Base-by-base conservation (phyloP, 2,329 filamentous ascomycete genomes). In the Aspergillus amoenus region DNA sequence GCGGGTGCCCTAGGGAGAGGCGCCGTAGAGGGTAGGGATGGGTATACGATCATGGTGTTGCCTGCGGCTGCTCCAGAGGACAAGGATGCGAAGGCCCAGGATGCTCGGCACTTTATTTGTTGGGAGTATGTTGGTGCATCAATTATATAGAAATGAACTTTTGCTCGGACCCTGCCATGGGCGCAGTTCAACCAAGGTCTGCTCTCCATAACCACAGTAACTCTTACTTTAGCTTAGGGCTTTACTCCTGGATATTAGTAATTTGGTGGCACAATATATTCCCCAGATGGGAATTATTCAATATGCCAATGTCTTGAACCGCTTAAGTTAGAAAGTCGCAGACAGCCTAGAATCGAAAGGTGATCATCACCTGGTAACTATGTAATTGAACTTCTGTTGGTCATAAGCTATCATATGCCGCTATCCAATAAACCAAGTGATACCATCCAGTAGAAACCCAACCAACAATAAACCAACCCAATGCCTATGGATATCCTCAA, bases 41-140 rank as follows among this genome's bases (percentile, higher is more conserved):
- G 76, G 5, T 78, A 74, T 53, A 73, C 68, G 11, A 64, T 78
- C 50, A 45, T 73, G 59, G 59, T 55, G 21, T 55, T 64, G 42
- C 62, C 64, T 5, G n/a, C 52, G 22, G 22, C 18, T 47, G n/a
- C 13, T 22, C 3, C 12, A 13, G n/a, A 34, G 15, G 44, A n/a
- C 4, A 32, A 43, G 18, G 24, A 52, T n/a, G 47, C 22, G 17
- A 48, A 52, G 7, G 24, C 46, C n/a, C 52, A 56, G 4, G 27
- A 21, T 42, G 27, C 17, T 45, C 61, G 63, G 13, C 52, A 64
- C 45, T 70, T 65, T 54, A 59, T 77, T 24, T 75, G 70, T 49
- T 78, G 75, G 74, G 75, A 77, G 47, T 76, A 68, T 60, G 67
- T 73, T 27, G 75, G 73, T 11, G 60, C 60, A 9, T 62, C 61